Conservation (phyloP, 441 rosid species). For the Populus tomentosa region DNA sequence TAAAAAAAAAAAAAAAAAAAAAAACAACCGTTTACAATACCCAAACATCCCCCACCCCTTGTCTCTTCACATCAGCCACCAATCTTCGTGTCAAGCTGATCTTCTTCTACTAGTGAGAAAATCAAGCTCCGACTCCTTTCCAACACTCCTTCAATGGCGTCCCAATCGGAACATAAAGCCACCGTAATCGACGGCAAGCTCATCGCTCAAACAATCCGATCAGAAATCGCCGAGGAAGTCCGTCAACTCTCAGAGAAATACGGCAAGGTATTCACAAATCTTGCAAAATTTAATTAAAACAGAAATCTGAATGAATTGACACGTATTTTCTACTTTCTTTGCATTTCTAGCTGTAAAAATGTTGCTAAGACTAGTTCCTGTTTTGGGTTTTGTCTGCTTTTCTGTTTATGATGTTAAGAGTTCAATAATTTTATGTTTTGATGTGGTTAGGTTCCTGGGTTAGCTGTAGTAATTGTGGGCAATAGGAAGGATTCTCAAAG, state of each 20-base stretch:
- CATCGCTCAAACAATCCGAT: slow-evolving; percentile 71
- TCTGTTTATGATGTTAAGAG: not conserved
- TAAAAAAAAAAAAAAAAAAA: no score
- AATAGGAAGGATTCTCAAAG: slow-evolving; percentile 75
- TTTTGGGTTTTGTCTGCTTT: not conserved
- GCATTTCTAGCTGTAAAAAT: not conserved
- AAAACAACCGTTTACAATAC: no score
- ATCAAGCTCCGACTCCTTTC: not conserved
- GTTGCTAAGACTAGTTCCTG: not conserved
- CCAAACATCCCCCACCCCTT: not conserved
- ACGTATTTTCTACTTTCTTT: not conserved
- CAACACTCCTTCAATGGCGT: slow-evolving; percentile 33
- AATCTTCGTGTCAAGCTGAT: not conserved
- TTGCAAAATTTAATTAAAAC: not conserved
- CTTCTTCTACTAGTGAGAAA: not conserved
- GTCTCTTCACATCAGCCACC: not conserved
- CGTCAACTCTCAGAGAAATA: slow-evolving; percentile 52
- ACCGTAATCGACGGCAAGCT: slow-evolving; percentile 71
- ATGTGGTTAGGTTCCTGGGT: slow-evolving; percentile 65
- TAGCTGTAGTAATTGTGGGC: slow-evolving; percentile 87
- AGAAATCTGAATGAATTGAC: not conserved
- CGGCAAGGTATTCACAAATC: slow-evolving; percentile 46
- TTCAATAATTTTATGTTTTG: not conserved
- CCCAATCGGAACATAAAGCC: slow-evolving; percentile 48
- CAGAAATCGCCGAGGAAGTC: slow-evolving; percentile 80